phyloP scores from a whole-genome alignment of 2,329 filamentous ascomycete species.

The Rutstroemia sp. region DNA sequence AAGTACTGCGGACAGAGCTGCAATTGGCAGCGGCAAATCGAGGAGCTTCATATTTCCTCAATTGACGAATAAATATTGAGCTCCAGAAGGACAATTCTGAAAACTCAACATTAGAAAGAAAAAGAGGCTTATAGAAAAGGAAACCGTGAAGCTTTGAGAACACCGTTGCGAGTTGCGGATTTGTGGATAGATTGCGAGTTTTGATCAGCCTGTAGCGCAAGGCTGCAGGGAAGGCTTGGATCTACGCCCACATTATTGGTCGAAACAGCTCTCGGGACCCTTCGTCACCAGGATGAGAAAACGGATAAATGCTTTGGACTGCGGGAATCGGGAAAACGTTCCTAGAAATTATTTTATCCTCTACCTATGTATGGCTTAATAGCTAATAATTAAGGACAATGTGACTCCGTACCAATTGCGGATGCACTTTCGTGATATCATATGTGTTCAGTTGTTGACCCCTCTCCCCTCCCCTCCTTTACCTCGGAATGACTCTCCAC shows the following conservation, averaged over 20 bases:
- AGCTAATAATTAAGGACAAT: too few species aligned
- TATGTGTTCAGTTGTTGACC: not conserved
- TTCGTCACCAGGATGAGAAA: too few species aligned
- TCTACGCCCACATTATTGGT: too few species aligned
- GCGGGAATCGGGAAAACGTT: too few species aligned
- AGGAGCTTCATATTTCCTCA: slow-evolving; percentile 19
- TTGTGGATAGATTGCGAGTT: slow-evolving; percentile 12
- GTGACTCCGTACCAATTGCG: too few species aligned
- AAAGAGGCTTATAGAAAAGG: not conserved
- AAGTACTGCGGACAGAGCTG: slow-evolving; percentile 15
- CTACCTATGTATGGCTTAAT: too few species aligned
- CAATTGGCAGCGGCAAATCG: slow-evolving; percentile 11
- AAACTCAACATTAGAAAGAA: slow-evolving; percentile 17
- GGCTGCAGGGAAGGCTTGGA: slow-evolving; percentile 16
- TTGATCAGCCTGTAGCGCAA: slow-evolving; percentile 18
- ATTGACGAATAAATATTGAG: slow-evolving; percentile 6
- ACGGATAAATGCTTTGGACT: too few species aligned
- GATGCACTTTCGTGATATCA: too few species aligned
- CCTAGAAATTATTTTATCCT: too few species aligned
- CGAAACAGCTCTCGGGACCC: not conserved
- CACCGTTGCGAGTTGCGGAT: slow-evolving; percentile 10
- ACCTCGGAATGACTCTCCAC: not conserved
- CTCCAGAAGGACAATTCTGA: slow-evolving; percentile 2
- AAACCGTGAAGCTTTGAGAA: slow-evolving; percentile 4
- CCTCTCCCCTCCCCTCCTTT: not conserved